Conservation (phyloP, 495 filamentous ascomycete species). For the Penicillium malachiteum region DNA sequence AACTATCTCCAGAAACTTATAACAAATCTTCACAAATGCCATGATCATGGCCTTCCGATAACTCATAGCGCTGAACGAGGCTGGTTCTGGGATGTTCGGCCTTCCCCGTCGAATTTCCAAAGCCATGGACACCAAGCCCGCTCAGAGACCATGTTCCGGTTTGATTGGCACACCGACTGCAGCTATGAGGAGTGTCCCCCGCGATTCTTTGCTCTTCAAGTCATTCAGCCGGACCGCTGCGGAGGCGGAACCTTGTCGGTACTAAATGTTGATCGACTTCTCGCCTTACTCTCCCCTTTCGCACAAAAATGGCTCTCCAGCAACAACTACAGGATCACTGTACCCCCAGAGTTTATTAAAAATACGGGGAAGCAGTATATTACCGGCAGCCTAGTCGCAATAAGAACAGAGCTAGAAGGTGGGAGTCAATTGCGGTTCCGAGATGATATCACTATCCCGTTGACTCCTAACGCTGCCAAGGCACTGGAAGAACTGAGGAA, state of each 20-base stretch:
- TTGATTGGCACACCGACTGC: constrained; percentile 47
- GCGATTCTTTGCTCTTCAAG: constrained; percentile 40
- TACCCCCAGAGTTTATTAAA: constrained; percentile 37
- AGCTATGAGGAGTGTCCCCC: constrained; percentile 38
- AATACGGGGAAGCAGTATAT: constrained; percentile 14
- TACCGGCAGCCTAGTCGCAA: constrained; percentile 19
- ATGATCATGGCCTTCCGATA: constrained; percentile 32
- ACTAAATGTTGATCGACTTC: constrained; percentile 23
- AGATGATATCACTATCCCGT: constrained; percentile 27
- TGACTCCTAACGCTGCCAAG: constrained; percentile 14
- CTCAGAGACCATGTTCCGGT: constrained; percentile 34
- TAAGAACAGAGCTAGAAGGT: not conserved
- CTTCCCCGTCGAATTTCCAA: constrained; percentile 11
- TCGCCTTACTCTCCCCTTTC: constrained; percentile 18
- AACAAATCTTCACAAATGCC: constrained; percentile 23
- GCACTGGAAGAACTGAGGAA: constrained; percentile 30
- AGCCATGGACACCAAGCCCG: constrained; percentile 24
- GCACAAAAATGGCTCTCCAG: constrained; percentile 17
- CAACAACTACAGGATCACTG: constrained; percentile 25
- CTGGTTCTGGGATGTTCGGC: constrained; percentile 39
- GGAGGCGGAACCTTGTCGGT: constrained; percentile 39
- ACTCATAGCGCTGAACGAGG: constrained; percentile 35
- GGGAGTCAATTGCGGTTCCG: constrained; percentile 27
- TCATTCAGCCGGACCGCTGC: constrained; percentile 33
- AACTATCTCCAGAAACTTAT: constrained; percentile 30